Base-by-base conservation (phyloP, 257 asterid species). In the Paulownia fortunei region DNA sequence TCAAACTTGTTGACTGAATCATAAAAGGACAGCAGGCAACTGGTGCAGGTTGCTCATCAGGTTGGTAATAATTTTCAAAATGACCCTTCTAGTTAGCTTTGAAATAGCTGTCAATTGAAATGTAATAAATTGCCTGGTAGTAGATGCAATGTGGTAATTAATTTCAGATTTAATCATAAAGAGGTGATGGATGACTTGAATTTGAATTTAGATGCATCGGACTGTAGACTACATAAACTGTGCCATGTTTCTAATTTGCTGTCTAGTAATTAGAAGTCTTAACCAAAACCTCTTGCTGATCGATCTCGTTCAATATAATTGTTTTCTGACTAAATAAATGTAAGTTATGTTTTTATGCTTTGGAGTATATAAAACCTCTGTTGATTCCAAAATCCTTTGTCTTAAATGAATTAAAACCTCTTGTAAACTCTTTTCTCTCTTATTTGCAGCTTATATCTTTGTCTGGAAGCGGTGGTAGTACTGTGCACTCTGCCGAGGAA, bases 21-120 rank as follows among this genome's bases (percentile, higher is more conserved):
- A 23, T 49, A 58, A 32, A 41, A 51, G 51, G 79, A 74, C 62
- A 78, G 82, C 56, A 82, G 49, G 42, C 83, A 86, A 59, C 42
- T 81, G 86, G 44, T 80, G 46, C 85, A 82, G 70, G 84, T 83
- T 68, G 88, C 91, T 70, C 83, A 3, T 70, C 86, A 84, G 91
- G 90, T 85, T 76, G 19, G 86, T 46, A 36, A 56, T 55, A 1
- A 11, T 76, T 72, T 73, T 10, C 30, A 0, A 46, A 19, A 8
- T 64, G 18, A 37, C 21, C 12, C 19, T 16, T 74, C 59, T 68
- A 11, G 21, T n/a, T 23, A 47, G 19, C 21, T 66, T 34, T n/a
- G 18, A 52, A 9, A 8, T 24, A 6, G 2, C 15, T 5, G 2
- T 32, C 21, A 47, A 9, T 60, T 56, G 18, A 4, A 6, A 30